These are phyloP conservation scores for Periglandula ipomoeae DNA, from an alignment of 2,329 filamentous ascomycete genomes.

Conservation along the genomic window DNA sequence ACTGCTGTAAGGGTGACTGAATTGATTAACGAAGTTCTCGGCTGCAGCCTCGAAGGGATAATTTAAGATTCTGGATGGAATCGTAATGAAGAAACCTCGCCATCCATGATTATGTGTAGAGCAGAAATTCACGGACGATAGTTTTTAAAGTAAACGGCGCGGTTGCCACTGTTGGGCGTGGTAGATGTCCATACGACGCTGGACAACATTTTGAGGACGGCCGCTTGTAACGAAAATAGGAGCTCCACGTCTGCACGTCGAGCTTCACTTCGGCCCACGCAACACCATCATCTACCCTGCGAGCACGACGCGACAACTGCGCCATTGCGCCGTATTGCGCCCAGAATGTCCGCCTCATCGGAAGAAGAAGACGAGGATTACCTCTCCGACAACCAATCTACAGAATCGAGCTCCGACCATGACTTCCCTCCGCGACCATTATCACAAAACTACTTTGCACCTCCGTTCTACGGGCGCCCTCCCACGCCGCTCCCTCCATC, in stretches of 20 bases:
- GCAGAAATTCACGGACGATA: no score
- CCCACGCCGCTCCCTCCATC: slow-evolving; percentile 89
- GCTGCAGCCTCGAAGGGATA: no score
- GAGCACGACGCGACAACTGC: background rate
- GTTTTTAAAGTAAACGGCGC: no score
- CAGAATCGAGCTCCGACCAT: slow-evolving; percentile 14
- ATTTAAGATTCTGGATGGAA: no score
- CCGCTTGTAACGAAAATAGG: no score
- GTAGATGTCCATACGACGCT: no score
- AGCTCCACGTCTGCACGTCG: background rate
- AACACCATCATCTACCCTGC: background rate
- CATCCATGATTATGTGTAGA: no score
- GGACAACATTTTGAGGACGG: no score
- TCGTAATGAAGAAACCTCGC: no score
- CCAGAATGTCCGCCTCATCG: slow-evolving; percentile 24
- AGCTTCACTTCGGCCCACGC: background rate
- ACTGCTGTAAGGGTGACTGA: no score
- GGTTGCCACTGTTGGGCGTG: no score
- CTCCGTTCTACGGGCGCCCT: slow-evolving; percentile 96
- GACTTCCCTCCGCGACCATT: slow-evolving; percentile 34
- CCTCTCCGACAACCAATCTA: slow-evolving; percentile 24
- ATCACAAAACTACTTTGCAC: slow-evolving; percentile 52
- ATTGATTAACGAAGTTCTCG: no score
- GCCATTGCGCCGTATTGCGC: background rate
- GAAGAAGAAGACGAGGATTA: slow-evolving; percentile 28